Evolutionary conservation across 306 rosid species (phyloP).

Genomic region (Cicer cuneatum): DNA sequence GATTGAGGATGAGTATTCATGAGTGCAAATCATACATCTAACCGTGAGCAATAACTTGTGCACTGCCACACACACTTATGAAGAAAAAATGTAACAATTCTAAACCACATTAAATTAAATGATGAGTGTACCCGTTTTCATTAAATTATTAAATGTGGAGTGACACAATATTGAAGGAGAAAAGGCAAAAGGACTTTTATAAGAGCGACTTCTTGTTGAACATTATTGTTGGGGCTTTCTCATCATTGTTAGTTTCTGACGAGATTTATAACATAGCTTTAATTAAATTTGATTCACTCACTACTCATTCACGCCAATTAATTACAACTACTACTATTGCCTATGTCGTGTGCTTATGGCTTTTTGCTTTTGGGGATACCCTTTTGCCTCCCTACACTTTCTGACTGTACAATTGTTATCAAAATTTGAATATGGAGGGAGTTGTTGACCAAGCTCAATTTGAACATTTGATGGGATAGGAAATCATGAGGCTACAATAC

Average conservation of each 20-base stretch:
- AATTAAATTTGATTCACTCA: slow-evolving; percentile 42
- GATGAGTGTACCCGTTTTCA: slow-evolving; percentile 45
- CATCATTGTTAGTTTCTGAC: slow-evolving; percentile 69
- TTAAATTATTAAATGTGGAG: slow-evolving; percentile 35
- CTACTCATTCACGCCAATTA: slow-evolving; percentile 47
- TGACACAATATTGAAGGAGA: slow-evolving; percentile 46
- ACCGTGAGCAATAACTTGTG: slow-evolving; percentile 50
- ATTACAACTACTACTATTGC: slow-evolving; percentile 30
- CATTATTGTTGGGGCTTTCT: slow-evolving; percentile 54
- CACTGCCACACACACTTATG: slow-evolving; percentile 67
- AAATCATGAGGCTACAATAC: slow-evolving; percentile 44
- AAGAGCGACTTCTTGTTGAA: slow-evolving; percentile 43
- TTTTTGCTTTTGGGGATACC: slow-evolving; percentile 38
- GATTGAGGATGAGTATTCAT: slow-evolving; percentile 58
- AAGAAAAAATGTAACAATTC: slow-evolving; percentile 36
- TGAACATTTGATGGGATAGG: slow-evolving; percentile 38
- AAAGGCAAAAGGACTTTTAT: slow-evolving; percentile 46
- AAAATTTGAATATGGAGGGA: slow-evolving; percentile 38
- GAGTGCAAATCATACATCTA: slow-evolving; percentile 54
- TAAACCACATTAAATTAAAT: slow-evolving; percentile 50
- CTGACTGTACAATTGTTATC: slow-evolving; percentile 38
- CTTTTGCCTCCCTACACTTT: slow-evolving; percentile 47
- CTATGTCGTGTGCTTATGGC: slow-evolving; percentile 41
- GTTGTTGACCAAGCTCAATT: slow-evolving; percentile 40
- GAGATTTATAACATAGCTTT: slow-evolving; percentile 44